Evolutionary conservation across 306 rosid species (phyloP).

Genomic region (Cucumis cinereus): DNA sequence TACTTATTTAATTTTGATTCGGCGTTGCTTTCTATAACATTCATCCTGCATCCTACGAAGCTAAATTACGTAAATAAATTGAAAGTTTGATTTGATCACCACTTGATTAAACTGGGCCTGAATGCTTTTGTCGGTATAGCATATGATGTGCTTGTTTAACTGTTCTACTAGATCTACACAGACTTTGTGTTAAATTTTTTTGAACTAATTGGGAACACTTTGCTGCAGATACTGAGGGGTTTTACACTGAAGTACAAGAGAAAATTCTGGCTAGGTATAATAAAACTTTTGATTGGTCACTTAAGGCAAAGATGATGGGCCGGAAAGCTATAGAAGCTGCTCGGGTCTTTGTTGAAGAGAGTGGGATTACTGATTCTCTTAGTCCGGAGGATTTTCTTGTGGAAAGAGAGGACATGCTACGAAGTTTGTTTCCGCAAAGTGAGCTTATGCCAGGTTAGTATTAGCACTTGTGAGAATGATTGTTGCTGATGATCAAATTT

Average conservation of each 20-base stretch:
- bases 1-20: background rate
- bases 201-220: background rate
- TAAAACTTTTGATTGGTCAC: conserved; percentile 79
- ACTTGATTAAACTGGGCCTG: background rate
- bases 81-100: background rate
- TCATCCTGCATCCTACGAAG: background rate
- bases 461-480: background rate
- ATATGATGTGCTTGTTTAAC: background rate
- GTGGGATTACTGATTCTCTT: conserved; percentile 56
- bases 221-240: conserved; percentile 72
- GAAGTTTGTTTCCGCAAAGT: conserved; percentile 54
- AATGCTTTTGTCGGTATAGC: background rate
- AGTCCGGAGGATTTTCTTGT: conserved; percentile 59
- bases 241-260: conserved; percentile 77
- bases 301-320: conserved; percentile 93
- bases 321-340: conserved; percentile 87
- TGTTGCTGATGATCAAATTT: background rate
- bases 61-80: background rate
- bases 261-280: conserved; percentile 63
- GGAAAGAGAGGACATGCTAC: conserved; percentile 72
- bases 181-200: background rate
- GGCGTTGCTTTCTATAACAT: background rate
- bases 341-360: conserved; percentile 65
- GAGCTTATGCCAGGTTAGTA: conserved; percentile 78
- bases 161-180: background rate